phyloP scores from a whole-genome alignment of 2,329 filamentous ascomycete species.

The Colletotrichum navitas region DNA sequence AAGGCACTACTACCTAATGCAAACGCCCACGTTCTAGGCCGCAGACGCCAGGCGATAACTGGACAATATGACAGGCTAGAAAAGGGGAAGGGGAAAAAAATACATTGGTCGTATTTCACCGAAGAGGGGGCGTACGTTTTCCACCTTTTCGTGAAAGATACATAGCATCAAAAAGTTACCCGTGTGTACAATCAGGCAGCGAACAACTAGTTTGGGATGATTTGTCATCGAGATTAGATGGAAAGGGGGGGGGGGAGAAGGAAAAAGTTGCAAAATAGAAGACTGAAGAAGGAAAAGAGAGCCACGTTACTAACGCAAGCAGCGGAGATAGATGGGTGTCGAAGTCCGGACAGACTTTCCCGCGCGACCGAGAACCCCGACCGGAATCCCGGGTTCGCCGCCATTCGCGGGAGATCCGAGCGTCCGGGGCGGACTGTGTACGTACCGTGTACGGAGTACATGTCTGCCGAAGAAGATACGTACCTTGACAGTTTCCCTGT shows the following conservation, averaged over 20 bases:
- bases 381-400: constrained; percentile 12
- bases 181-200: background rate
- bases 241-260: no score
- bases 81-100: background rate
- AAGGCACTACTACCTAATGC: constrained; percentile 7
- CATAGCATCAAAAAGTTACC: background rate
- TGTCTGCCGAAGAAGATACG: no score
- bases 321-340: background rate
- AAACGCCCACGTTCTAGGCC: background rate
- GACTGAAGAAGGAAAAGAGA: background rate
- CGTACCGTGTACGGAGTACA: no score
- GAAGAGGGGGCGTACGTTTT: background rate
- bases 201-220: background rate
- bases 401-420: constrained; percentile 11
- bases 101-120: constrained; percentile 2
- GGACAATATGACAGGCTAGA: background rate
- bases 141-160: background rate
- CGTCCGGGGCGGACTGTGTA: background rate
- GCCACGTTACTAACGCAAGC: background rate
- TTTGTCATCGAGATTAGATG: background rate
- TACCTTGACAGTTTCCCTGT: no score
- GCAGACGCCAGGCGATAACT: background rate
- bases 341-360: constrained; percentile 15
- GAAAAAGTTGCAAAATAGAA: background rate
- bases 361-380: background rate